These are phyloP conservation scores for Cordyceps pruinosa DNA, from an alignment of 2,329 filamentous ascomycete species.

Conservation along the genomic window DNA sequence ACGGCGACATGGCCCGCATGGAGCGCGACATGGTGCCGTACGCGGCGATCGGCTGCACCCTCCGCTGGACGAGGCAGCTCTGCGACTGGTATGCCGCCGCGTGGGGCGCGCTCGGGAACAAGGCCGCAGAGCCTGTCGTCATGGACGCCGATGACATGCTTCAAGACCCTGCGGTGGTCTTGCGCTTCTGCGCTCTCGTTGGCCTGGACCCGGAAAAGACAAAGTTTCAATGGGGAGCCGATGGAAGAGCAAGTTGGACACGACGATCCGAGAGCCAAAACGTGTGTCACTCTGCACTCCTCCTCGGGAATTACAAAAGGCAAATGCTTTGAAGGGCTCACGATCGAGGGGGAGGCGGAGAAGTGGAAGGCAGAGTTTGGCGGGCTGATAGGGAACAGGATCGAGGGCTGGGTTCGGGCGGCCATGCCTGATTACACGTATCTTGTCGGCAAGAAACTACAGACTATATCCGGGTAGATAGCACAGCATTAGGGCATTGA, in stretches of 20 bases:
- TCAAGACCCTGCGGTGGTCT: not conserved
- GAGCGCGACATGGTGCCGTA: not conserved
- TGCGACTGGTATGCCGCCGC: constrained; percentile 1
- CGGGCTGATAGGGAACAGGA: not conserved
- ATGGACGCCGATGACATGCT: not conserved
- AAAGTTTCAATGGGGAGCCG: not conserved
- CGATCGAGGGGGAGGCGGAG: constrained; percentile 11
- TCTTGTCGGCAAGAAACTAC: not conserved
- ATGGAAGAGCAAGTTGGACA: not conserved
- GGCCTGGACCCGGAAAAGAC: not conserved
- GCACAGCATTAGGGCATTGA: no score
- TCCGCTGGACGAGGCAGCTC: constrained; percentile 7
- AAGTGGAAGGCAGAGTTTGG: constrained; percentile 16
- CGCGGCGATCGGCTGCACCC: not conserved
- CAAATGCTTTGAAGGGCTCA: constrained; percentile 13
- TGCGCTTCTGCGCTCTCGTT: not conserved
- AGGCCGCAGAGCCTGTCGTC: not conserved
- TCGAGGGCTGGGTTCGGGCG: constrained; percentile 9
- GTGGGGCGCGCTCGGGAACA: not conserved
- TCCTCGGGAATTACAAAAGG: not conserved
- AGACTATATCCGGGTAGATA: not conserved
- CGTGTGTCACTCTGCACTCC: not conserved
- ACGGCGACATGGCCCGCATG: not conserved
- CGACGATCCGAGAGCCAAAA: not conserved
- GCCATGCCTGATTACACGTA: constrained; percentile 10